Evolutionary conservation across 352 stramenopile genomes (phyloP), one percentile per base, ranked within the genome.

Genomic region (Phytophthora tubulina): DNA sequence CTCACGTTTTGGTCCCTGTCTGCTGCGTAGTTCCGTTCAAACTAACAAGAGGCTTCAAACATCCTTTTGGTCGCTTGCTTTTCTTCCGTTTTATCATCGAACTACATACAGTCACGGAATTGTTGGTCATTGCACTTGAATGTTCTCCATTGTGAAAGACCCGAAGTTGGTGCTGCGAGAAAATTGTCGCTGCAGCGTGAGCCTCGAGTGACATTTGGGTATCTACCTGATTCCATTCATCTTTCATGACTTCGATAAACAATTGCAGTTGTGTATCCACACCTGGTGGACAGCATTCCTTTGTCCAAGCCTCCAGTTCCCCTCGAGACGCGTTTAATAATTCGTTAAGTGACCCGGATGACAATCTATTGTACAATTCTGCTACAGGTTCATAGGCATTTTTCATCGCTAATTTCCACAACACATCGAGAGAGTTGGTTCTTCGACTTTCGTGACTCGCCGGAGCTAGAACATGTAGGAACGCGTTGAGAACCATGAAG

Each of bases 401-500:
- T 3, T 66, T 67, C 50, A 87, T 49, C 2, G 75, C 79, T 31
- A 78, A 53, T 27, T 75, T 76, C 82, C 84, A 90, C n/a, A 90
- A 46, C 17, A 58, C 45, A 10, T 79, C 57, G 0, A 73, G 35
- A 6, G 67, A 44, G 3, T 78, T 41, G 1, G 46, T 48, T 30
- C 62, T 58, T 0, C 81, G 70, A 10, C 86, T 79, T 0, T 45
- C 57, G 46, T 86, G 80, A 27, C 67, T 72, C 2, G 77, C 67
- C 7, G 85, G 85, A 4, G 79, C 78, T 52, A 91, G 41, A 4
- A 69, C 77, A 39, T 92, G 85, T 44, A 90, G 72, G 30, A 84
- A 83, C 10, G 79, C 79, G 46, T 90, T 71, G 42, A 85, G 42
- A 32, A 90, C 63, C 7, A 90, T 15, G 50, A 85, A 84, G 52